Percentiles rank a stretch among this genome's conserved stretches.
phyloP scores from a whole-genome alignment of 2,329 filamentous ascomycete species.

The Penicillium capsulatum region DNA sequence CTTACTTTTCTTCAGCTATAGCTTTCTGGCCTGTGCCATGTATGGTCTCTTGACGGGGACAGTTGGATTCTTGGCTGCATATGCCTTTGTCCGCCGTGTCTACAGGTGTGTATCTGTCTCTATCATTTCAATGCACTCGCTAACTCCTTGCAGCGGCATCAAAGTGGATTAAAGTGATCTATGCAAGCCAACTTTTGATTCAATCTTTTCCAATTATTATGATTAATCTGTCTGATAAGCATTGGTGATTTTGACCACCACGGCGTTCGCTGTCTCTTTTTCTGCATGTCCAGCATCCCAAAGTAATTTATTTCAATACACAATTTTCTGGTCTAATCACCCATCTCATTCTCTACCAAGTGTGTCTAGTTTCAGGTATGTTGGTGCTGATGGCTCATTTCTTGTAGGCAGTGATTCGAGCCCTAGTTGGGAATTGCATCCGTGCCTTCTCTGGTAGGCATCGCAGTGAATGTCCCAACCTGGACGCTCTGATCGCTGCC shows the following conservation, averaged over 20 bases:
- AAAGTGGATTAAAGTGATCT: constrained; percentile 30
- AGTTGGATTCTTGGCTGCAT: constrained; percentile 77
- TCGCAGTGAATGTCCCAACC: too few relatives aligned
- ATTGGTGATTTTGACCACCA: constrained; percentile 19
- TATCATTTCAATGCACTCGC: background rate
- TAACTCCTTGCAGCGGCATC: constrained; percentile 26
- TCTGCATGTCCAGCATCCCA: constrained; percentile 8
- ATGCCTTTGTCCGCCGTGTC: constrained; percentile 77
- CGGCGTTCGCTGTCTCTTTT: constrained; percentile 18
- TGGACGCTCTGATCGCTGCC: too few relatives aligned
- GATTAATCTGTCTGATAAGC: constrained; percentile 17
- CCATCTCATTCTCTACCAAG: too few relatives aligned
- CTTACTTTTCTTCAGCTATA: constrained; percentile 81
- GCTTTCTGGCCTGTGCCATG: constrained; percentile 72
- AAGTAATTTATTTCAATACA: background rate
- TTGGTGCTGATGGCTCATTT: too few relatives aligned
- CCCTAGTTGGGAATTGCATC: too few relatives aligned
- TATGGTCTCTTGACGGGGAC: constrained; percentile 80
- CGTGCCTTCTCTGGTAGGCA: too few relatives aligned
- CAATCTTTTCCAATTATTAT: constrained; percentile 5
- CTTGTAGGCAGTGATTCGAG: too few relatives aligned
- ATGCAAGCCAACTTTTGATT: background rate
- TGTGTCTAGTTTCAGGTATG: too few relatives aligned
- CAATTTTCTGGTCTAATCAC: background rate
- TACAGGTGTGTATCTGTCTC: constrained; percentile 59